phyloP scores from a whole-genome alignment of 2,329 filamentous ascomycete species.

The Botrytis byssoidea region DNA sequence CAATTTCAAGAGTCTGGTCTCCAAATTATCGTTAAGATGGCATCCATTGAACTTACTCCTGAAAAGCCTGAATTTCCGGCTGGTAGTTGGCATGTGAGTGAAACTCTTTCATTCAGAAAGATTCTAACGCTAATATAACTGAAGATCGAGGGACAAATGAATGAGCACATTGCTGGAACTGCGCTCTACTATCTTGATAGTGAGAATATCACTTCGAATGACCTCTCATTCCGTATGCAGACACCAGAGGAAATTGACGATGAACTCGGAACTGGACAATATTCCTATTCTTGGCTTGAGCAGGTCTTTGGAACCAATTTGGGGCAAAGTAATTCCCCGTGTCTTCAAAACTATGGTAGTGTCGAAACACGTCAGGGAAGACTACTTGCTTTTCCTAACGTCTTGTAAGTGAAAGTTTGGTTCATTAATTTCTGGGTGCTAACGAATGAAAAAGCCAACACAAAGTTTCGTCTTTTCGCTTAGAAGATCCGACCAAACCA shows the following conservation, averaged over 20 bases:
- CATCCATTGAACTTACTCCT: slow-evolving; percentile 57
- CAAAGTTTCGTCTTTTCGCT: slow-evolving; percentile 49
- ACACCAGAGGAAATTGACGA: slow-evolving; percentile 18
- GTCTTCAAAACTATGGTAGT: slow-evolving; percentile 43
- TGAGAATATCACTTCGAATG: slow-evolving; percentile 47
- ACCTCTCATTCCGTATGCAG: slow-evolving; percentile 45
- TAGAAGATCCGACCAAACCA: slow-evolving; percentile 50
- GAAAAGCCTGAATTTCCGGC: slow-evolving; percentile 51
- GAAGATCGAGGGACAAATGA: slow-evolving; percentile 33
- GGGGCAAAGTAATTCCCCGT: not conserved
- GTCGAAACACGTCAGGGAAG: slow-evolving; percentile 43
- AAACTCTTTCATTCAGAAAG: not conserved
- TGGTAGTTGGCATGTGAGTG: slow-evolving; percentile 48
- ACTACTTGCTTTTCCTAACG: slow-evolving; percentile 47
- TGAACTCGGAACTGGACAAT: slow-evolving; percentile 8
- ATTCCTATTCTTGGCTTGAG: slow-evolving; percentile 25
- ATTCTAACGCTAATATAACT: not conserved
- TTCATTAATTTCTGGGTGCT: not conserved
- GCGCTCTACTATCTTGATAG: slow-evolving; percentile 51
- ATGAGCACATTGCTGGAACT: slow-evolving; percentile 55
- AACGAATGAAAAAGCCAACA: slow-evolving; percentile 44
- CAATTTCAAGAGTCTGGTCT: slow-evolving; percentile 42
- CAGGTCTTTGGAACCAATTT: slow-evolving; percentile 26
- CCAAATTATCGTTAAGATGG: slow-evolving; percentile 64
- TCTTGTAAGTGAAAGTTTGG: slow-evolving; percentile 14